Evolutionary conservation across 768 basidiomycete species (phyloP).

Genomic region (Tephrocybe sp.): DNA sequence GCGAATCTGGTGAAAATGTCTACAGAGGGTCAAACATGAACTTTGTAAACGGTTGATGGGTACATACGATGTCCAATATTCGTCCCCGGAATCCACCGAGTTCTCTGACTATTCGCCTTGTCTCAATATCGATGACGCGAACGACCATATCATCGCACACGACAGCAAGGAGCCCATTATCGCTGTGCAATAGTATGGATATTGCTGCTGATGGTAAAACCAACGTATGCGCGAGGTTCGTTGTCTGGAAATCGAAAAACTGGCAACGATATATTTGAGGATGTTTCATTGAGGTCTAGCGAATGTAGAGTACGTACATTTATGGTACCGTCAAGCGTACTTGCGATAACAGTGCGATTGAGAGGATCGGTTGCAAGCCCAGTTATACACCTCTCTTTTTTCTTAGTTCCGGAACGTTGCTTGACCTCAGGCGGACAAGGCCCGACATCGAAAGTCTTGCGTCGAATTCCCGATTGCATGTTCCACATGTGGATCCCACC

Average conservation of each 20-base stretch:
- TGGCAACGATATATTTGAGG: constrained; percentile 28
- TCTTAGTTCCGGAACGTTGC: constrained; percentile 38
- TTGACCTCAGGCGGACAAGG: constrained; percentile 54
- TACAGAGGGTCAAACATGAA: constrained; percentile 26
- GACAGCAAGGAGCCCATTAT: constrained; percentile 79
- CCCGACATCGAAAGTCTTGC: constrained; percentile 74
- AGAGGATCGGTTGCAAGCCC: constrained; percentile 85
- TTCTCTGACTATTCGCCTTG: constrained; percentile 82
- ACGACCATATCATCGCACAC: constrained; percentile 85
- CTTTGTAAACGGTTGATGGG: not conserved
- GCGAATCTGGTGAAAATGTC: constrained; percentile 93
- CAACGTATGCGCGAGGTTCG: constrained; percentile 66
- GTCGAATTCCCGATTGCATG: constrained; percentile 88
- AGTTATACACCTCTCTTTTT: constrained; percentile 58
- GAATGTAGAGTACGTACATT: constrained; percentile 54
- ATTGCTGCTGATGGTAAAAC: constrained; percentile 65
- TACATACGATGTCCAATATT: constrained; percentile 82
- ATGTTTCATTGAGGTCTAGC: not conserved
- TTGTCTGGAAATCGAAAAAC: constrained; percentile 97
- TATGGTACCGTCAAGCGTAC: constrained; percentile 84
- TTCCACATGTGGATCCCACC: constrained; percentile 91
- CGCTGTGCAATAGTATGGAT: constrained; percentile 75
- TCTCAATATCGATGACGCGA: constrained; percentile 90
- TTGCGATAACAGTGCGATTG: constrained; percentile 77
- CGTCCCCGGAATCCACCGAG: constrained; percentile 78